These are phyloP conservation scores for Tolypocladium amazonense DNA, from an alignment of 2,329 filamentous ascomycete species.

Conservation along the genomic window DNA sequence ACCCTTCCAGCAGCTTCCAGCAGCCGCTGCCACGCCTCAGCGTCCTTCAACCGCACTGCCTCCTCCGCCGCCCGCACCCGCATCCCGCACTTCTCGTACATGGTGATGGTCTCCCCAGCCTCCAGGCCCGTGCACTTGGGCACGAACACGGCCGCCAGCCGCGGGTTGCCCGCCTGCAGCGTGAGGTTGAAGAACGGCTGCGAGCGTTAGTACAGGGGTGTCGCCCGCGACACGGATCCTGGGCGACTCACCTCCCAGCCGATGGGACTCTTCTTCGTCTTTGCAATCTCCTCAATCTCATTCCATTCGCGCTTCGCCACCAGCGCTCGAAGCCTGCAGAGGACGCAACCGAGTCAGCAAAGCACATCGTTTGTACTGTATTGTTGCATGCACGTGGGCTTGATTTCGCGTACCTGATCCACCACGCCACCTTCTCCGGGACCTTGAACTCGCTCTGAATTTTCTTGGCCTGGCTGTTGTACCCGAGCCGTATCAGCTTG, in stretches of 20 bases:
- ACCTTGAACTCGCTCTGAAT: slow-evolving; percentile 89
- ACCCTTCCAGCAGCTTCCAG: slow-evolving; percentile 62
- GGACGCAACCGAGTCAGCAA: not conserved
- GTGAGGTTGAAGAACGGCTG: slow-evolving; percentile 88
- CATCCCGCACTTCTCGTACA: slow-evolving; percentile 97
- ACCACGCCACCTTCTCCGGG: slow-evolving; percentile 82
- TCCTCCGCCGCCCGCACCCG: slow-evolving; percentile 83
- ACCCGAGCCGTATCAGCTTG: slow-evolving; percentile 71
- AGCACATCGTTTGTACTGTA: no score
- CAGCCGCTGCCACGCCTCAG: slow-evolving; percentile 62
- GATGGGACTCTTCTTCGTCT: slow-evolving; percentile 76
- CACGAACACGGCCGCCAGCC: slow-evolving; percentile 73
- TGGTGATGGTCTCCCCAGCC: slow-evolving; percentile 62
- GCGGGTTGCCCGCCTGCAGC: slow-evolving; percentile 79
- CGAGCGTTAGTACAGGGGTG: not conserved
- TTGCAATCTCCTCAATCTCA: slow-evolving; percentile 78
- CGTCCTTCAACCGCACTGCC: slow-evolving; percentile 71
- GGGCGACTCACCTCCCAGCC: slow-evolving; percentile 77
- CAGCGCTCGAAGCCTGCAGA: slow-evolving; percentile 63
- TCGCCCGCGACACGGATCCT: not conserved
- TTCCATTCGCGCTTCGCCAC: slow-evolving; percentile 87
- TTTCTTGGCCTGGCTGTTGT: slow-evolving; percentile 76
- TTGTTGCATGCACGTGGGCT: not conserved
- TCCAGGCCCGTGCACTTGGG: slow-evolving; percentile 72
- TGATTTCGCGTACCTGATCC: slow-evolving; percentile 48